Base-by-base conservation (phyloP, 768 basidiomycete species). In the Tylopilus intermedius region DNA sequence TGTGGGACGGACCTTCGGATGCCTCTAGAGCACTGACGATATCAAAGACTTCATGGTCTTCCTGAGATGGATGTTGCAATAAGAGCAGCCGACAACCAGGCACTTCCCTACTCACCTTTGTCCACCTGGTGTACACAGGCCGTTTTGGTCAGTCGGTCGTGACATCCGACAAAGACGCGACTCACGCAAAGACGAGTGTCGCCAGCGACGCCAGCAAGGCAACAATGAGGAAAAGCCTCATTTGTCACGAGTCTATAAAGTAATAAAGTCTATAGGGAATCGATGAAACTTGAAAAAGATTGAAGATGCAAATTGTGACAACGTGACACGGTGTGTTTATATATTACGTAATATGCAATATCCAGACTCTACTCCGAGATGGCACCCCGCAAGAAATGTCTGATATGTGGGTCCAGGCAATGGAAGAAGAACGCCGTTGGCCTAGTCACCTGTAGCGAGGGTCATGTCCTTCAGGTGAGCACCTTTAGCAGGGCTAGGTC, bases 41-140 rank as follows among this genome's bases (percentile, higher is more conserved):
- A 71, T 96, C 94, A 64, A 97, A 97, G 35, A 97, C 94, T 70
- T 97, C 94, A 75, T 96, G 81, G 73, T 97, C 94, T 72, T 94
- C 88, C 87, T 93, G 58, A 53, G 38, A 42, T 14, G 15, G 5
- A 38, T 30, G 43, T 49, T 27, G 49, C 47, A 54, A 33, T 54
- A 41, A 49, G n/a, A 57, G 55, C n/a, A 11, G 56, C 48, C 22
- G 49, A 33, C 32, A 44, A 43, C 11, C 18, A 53, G 42, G n/a
- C 22, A 26, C 21, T 18, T 30, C 1, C 18, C 18, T 35, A 18
- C 24, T 43, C 15, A 56, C 69, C 72, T 86, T 88, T 46, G 85
- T 83, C 87, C 87, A 89, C 61, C 85, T 86, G 47, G 40, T 13
- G 18, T 26, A 24, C 24, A 30, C 9, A 53, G n/a, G 57, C 40